Conservation (phyloP, 176 grass and related monocot genomes). For the Cenchrus americanus region DNA sequence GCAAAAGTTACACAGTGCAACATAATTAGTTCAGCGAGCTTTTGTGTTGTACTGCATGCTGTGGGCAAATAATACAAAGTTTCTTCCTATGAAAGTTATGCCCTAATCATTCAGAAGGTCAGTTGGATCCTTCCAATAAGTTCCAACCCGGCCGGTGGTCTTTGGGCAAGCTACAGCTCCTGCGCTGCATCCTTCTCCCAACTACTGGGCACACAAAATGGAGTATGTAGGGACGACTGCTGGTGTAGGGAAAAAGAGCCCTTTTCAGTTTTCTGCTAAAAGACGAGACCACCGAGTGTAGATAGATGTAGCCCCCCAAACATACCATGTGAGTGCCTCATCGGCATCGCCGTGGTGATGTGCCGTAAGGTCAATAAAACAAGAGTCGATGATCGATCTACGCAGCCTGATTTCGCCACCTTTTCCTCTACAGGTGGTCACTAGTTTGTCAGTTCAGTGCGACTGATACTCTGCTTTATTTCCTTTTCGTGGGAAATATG, state of each 20-base stretch:
- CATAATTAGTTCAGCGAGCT: conserved; percentile 19
- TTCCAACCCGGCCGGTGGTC: conserved; percentile 21
- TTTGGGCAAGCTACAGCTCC: conserved; percentile 7
- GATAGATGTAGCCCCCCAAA: conserved; percentile 1
- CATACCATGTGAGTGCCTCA: conserved; percentile 59
- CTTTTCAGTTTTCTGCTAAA: conserved; percentile 23
- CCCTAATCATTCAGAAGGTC: conserved; percentile 55
- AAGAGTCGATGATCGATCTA: conserved; percentile 7
- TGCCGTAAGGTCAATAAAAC: conserved; percentile 49
- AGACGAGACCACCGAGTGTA: conserved; percentile 44
- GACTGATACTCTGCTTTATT: background rate
- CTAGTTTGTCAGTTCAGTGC: conserved; percentile 26
- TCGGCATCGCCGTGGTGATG: conserved; percentile 13
- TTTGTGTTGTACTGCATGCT: conserved; percentile 18
- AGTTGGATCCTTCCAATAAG: conserved; percentile 37
- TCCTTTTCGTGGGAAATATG: background rate
- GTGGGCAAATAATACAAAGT: conserved; percentile 43
- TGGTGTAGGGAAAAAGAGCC: background rate
- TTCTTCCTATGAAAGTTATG: conserved; percentile 51
- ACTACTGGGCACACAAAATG: conserved; percentile 8
- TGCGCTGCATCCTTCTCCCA: background rate
- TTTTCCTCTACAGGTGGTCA: conserved; percentile 18
- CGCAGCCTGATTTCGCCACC: background rate
- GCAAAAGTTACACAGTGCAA: background rate
- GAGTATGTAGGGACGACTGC: conserved; percentile 10